phyloP scores from a whole-genome alignment of 192 early-diverging fungal species.

The Backusella circina region DNA sequence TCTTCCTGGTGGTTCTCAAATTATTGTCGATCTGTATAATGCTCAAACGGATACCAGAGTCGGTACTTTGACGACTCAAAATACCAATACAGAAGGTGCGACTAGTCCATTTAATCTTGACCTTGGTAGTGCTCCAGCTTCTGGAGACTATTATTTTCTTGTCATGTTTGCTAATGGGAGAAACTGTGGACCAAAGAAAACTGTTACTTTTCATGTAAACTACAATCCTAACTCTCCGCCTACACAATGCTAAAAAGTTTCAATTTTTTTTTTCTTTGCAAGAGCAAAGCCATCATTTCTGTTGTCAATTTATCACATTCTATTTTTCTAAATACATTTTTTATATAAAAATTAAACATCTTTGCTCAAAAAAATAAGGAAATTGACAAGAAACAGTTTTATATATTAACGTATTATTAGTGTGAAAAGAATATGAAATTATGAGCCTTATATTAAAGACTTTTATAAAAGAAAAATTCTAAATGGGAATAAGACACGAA shows the following conservation, averaged over 20 bases:
- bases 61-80: neutral
- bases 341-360: no score
- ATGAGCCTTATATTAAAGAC: no score
- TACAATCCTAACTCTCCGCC: constrained; percentile 21
- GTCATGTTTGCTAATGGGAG: neutral
- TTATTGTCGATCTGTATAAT: constrained; percentile 1
- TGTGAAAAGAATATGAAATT: no score
- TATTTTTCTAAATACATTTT: no score
- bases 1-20: neutral
- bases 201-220: neutral
- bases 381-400: no score
- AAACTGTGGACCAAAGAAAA: neutral
- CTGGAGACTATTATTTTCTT: constrained; percentile 20
- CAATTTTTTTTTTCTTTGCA: neutral
- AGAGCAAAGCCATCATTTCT: neutral
- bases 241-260: constrained; percentile 5
- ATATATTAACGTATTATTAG: no score
- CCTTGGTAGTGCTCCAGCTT: neutral
- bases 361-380: no score
- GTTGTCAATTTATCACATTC: no score
- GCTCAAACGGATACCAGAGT: constrained; percentile 1
- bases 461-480: no score
- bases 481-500: no score
- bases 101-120: neutral
- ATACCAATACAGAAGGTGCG: neutral